Base-by-base conservation (phyloP, 2,329 filamentous ascomycete species). In the Hyphodiscus sp. region DNA sequence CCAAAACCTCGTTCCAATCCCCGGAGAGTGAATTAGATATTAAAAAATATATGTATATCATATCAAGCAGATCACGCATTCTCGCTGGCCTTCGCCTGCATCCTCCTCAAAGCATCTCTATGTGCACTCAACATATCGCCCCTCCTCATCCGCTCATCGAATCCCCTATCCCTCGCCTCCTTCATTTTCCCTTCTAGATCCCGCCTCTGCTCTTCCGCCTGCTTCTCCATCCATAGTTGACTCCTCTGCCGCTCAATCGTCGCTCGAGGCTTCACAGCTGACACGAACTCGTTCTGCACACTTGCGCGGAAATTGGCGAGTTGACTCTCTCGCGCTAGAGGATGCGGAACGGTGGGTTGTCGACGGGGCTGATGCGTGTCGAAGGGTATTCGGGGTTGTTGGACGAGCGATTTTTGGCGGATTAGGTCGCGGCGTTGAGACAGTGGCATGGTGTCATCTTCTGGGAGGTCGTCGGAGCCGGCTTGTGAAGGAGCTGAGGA, bases 91-190 rank as follows among this genome's bases (percentile, higher is more conserved):
- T 20, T 55, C 7, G 59, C 58, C 51, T 96, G 91, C 84, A 96
- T 87, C 68, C 78, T 84, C 58, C 87, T 78, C 80, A 96, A 79
- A 1, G 86, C 88, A 58, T 91, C 86, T 19, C 86, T 79, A 68
- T 96, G 91, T 20, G 85, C 78, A 45, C 88, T 86, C 49, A 87
- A 75, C 74, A 95, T 80, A 58, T 87, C 82, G 0, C 85, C 85
- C 16, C 81, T 83, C 51, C 89, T 78, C 87, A 95, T 94, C 59
- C 82, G 78, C 68, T 86, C 82, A 59, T 90, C 86, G 63, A 90
- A 83, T 41, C 77, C 77, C 48, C 79, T 79, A 15, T 88, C 82
- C 6, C 76, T 74, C 51, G 79, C 74, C 58, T 82, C 77, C 59
- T 78, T 79, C 47, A 79, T 80, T 43, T 75, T 71, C 52, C 77